Evolutionary conservation across 352 stramenopile species (phyloP).

Genomic region (Pythium brassicae): DNA sequence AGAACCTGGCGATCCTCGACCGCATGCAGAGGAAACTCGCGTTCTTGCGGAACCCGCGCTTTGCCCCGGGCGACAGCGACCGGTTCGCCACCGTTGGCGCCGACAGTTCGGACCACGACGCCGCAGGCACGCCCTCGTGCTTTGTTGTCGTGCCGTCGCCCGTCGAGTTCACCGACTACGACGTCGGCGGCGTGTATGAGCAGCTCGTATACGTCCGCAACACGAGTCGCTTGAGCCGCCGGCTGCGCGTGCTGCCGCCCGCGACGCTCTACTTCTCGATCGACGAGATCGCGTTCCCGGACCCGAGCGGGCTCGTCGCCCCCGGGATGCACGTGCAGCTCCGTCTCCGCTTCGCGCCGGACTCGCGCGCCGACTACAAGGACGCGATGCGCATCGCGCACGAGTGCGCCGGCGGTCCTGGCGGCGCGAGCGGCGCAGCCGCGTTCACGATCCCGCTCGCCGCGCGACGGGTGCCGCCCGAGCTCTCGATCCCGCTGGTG

Average conservation of each 20-base stretch:
- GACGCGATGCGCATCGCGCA: slow-evolving; percentile 54
- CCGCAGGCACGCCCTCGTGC: no score
- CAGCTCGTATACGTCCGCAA: slow-evolving; percentile 66
- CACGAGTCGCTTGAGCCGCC: slow-evolving; percentile 41
- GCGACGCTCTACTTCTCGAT: slow-evolving; percentile 64
- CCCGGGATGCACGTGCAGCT: slow-evolving; percentile 69
- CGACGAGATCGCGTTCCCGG: slow-evolving; percentile 42
- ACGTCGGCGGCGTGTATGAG: slow-evolving; percentile 74
- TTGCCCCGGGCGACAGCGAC: slow-evolving; percentile 1
- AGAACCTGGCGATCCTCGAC: slow-evolving; percentile 63
- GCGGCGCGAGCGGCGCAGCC: neutral
- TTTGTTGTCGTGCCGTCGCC: slow-evolving; percentile 55
- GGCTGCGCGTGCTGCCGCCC: slow-evolving; percentile 58
- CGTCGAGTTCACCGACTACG: slow-evolving; percentile 64
- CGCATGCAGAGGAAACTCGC: slow-evolving; percentile 80
- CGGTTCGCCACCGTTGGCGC: neutral
- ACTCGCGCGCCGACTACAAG: slow-evolving; percentile 75
- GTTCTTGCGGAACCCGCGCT: slow-evolving; percentile 67
- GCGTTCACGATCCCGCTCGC: slow-evolving; percentile 40
- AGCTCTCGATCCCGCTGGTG: slow-evolving; percentile 63
- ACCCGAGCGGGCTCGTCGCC: slow-evolving; percentile 51
- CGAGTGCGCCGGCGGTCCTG: slow-evolving; percentile 27
- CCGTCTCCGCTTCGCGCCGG: slow-evolving; percentile 52
- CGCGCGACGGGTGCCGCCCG: slow-evolving; percentile 44
- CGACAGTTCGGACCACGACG: neutral